Conservation (phyloP, 2,329 filamentous ascomycete species). For the Colletotrichum sp. region DNA sequence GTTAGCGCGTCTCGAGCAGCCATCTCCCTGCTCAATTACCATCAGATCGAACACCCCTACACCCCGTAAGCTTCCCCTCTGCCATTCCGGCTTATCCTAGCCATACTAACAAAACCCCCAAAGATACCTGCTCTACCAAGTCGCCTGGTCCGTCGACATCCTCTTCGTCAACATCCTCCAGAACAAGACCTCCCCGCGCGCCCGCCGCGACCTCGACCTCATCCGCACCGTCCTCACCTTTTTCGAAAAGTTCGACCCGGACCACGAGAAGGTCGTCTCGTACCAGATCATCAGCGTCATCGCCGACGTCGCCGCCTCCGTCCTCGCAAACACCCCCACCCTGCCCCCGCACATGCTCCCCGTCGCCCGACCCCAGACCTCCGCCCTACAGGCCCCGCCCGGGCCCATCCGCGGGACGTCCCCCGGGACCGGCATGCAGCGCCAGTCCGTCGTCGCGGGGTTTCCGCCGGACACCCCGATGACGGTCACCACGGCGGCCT, state of each 20-base stretch:
- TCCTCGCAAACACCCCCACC: slow-evolving; percentile 13
- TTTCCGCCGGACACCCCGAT: neutral
- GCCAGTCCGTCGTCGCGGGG: neutral
- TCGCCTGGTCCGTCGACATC: slow-evolving; percentile 15
- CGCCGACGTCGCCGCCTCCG: slow-evolving; percentile 6
- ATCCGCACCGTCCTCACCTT: slow-evolving; percentile 13
- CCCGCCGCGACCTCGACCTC: slow-evolving; percentile 12
- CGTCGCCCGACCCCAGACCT: neutral
- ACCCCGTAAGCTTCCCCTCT: neutral
- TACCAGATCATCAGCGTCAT: slow-evolving; percentile 12
- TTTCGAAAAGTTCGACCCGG: slow-evolving; percentile 13
- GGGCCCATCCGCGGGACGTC: neutral
- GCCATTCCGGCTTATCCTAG: accelerated
- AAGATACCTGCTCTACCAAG: slow-evolving; percentile 9
- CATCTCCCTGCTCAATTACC: slow-evolving; percentile 13
- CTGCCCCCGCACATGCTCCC: slow-evolving; percentile 15
- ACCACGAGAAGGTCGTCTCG: neutral
- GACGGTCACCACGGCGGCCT: neutral
- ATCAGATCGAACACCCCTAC: slow-evolving; percentile 5
- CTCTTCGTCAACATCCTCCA: slow-evolving; percentile 15
- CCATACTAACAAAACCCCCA: neutral
- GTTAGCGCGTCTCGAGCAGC: slow-evolving; percentile 11
- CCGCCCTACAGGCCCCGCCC: neutral
- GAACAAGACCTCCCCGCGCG: slow-evolving; percentile 3
- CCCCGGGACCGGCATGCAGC: neutral